Conservation (phyloP, 1,139 yeast genomes). For the Saccharomyces pastorianus region DNA sequence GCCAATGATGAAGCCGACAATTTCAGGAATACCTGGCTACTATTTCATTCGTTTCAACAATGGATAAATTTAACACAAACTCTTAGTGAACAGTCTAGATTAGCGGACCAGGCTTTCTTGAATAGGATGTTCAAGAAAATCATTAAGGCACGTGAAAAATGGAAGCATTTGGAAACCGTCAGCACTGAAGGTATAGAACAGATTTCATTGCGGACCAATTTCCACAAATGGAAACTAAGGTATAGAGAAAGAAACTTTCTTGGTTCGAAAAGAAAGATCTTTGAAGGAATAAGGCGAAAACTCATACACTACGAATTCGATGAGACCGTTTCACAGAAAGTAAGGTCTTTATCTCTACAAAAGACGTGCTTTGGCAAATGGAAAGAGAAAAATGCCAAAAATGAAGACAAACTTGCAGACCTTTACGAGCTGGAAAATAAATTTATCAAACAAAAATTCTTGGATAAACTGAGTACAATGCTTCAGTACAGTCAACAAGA, state of each 20-base stretch:
- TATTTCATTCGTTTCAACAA: conserved; percentile 1
- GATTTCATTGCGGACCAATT: not conserved
- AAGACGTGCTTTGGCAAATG: not conserved
- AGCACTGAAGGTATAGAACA: not conserved
- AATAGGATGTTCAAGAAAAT: conserved; percentile 1
- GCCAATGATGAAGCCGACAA: not conserved
- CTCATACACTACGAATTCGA: not conserved
- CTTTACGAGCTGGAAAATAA: not conserved
- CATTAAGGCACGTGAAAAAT: not conserved
- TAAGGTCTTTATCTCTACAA: not conserved
- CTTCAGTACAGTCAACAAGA: not conserved
- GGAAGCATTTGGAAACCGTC: not conserved
- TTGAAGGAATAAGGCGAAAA: not conserved
- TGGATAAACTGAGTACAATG: not conserved
- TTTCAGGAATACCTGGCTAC: not conserved
- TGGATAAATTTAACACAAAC: conserved; percentile 1
- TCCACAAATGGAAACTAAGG: conserved; percentile 1
- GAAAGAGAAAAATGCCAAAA: not conserved
- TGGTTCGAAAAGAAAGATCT: not conserved
- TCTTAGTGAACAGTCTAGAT: not conserved
- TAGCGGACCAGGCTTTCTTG: conserved; percentile 2
- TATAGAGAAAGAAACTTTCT: not conserved
- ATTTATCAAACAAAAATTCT: not conserved
- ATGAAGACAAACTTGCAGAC: not conserved
- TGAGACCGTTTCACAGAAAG: not conserved